Evolutionary conservation across 345 rosid genomes (phyloP), one percentile per base, ranked within the genome.

Genomic region (Lepidium africanum): DNA sequence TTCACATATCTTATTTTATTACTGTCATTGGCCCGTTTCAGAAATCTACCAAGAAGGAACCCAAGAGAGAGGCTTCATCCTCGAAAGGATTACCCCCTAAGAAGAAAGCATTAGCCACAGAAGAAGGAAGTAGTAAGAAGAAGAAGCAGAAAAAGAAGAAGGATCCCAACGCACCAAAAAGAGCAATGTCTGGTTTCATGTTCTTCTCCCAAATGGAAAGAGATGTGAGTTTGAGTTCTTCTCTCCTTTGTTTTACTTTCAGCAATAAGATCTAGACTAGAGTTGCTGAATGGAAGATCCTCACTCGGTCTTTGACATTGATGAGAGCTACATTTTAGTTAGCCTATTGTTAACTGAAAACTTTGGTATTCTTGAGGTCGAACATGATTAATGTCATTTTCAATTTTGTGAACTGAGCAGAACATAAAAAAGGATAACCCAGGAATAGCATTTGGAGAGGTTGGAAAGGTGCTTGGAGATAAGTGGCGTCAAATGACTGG

Each of bases 151-250:
- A 91, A 68, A 89, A 81, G 87, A 88, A 88, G 79, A 94, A 94
- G 77, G 99, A 94, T 82, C 97, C 99, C 6, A 94, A 91, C 71
- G 97, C 97, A 42, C 96, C 99, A 27, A 91, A 91, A 77, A 79
- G 83, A 72, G 91, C 99, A 1, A 62, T 81, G 85, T 72, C 91
- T 70, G 87, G 89, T 67, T 93, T 78, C 82, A 78, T 86, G 77
- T 83, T 65, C 82, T 93, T 84, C 78, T 81, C 89, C n/a, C 87
- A 84, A 67, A 78, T 63, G 77, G 97, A 93, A 76, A 86, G 97
- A 73, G 97, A 91, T 83, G 97, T 94, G 53, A 60, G 86, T 27
- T 27, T 27, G 2, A 27, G 32, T 69, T 46, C 51, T 54, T 47
- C 16, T 61, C 50, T 59, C 16, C 40, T 42, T 12, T 65, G 11